Evolutionary conservation across 2,329 filamentous ascomycete species (phyloP).

Genomic region (Mycosphaerella arachidis): DNA sequence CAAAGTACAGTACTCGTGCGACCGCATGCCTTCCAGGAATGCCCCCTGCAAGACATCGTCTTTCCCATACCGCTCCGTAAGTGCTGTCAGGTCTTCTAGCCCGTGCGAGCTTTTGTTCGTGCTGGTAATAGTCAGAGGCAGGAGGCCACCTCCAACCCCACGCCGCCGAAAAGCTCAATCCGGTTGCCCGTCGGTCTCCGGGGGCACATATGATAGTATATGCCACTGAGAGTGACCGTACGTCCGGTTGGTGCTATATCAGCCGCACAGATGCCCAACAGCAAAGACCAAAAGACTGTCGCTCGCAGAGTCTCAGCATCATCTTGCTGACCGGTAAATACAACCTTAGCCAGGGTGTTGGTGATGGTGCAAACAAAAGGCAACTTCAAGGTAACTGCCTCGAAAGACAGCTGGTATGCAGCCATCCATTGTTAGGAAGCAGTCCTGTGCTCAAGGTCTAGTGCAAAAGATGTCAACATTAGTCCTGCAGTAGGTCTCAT

Average conservation of each 20-base stretch:
- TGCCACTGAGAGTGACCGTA: background rate
- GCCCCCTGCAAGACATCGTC: conserved; percentile 1
- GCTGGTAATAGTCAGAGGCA: background rate
- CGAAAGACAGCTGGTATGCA: no score
- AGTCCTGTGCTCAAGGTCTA: no score
- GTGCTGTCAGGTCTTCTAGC: background rate
- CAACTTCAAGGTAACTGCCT: no score
- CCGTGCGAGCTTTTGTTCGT: background rate
- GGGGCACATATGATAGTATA: background rate
- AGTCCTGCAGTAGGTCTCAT: background rate
- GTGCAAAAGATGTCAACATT: no score
- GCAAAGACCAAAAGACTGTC: no score
- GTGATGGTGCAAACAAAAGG: no score
- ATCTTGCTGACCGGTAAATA: no score
- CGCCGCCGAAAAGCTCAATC: no score
- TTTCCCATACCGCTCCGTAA: background rate
- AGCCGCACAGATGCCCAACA: no score
- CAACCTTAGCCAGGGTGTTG: no score
- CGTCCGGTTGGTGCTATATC: background rate
- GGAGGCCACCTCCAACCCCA: background rate
- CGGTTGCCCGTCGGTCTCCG: background rate
- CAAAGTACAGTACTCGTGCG: background rate
- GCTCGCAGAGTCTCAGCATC: no score
- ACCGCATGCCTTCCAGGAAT: background rate
- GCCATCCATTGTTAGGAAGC: no score